A percentile compares a stretch with the other conserved stretches of the same genome.
Conservation (phyloP, 805 yeast species). For the Myxozyma sirexii region DNA sequence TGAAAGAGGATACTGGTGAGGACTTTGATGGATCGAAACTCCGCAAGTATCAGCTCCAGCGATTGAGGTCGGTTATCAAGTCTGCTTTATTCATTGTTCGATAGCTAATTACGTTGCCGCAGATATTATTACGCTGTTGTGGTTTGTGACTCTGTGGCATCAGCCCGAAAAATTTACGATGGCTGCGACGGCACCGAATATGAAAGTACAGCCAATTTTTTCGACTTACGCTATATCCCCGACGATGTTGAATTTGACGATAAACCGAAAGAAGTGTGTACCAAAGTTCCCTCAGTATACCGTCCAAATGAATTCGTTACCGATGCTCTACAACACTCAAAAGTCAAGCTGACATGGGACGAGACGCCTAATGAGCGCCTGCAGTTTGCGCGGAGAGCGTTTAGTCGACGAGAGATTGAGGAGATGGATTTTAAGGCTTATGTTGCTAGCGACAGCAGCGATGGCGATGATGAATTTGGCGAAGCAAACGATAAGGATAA, state of each 20-base stretch:
- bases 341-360: conserved; percentile 97
- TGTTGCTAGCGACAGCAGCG: conserved; percentile 71
- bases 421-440: conserved; percentile 80
- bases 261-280: conserved; percentile 73
- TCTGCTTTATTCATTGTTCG: no score
- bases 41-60: conserved; percentile 88
- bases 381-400: conserved; percentile 74
- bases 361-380: conserved; percentile 92
- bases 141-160: conserved; percentile 68
- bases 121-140: conserved; percentile 87
- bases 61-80: conserved; percentile 60
- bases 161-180: conserved; percentile 76
- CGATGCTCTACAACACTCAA: conserved; percentile 94
- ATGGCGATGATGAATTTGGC: conserved; percentile 56
- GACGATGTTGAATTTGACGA: conserved; percentile 88
- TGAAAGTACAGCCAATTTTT: conserved; percentile 92
- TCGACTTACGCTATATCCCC: conserved; percentile 90
- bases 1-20: conserved; percentile 79
- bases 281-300: conserved; percentile 72
- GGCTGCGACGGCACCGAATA: conserved; percentile 94
- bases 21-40: conserved; percentile 84
- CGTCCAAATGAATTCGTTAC: conserved; percentile 83
- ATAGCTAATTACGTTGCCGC: background rate
- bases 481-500: conserved; percentile 37
- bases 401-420: conserved; percentile 77